Percentiles rank a stretch among this genome's conserved stretches.
Evolutionary conservation across 1,284 basidiomycete genomes (phyloP).

Genomic region (Ustilago shanxiensis): DNA sequence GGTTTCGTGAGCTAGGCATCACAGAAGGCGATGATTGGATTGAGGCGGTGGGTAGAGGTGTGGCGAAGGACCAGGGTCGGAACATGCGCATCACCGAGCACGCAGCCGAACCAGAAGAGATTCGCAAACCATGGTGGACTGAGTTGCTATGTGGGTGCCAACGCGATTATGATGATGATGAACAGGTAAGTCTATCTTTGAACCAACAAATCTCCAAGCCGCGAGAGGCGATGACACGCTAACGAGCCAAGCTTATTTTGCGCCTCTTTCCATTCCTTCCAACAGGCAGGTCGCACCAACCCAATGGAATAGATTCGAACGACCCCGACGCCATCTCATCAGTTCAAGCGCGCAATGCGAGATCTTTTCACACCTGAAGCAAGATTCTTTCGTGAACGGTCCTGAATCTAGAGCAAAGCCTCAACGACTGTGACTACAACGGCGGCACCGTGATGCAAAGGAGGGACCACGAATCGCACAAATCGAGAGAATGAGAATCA

Average conservation of each 20-base stretch:
- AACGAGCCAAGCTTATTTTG: not conserved
- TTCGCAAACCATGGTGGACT: constrained; percentile 54
- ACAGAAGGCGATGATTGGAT: constrained; percentile 47
- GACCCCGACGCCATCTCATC: not conserved
- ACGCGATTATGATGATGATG: constrained; percentile 52
- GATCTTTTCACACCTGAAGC: not conserved
- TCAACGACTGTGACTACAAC: not conserved
- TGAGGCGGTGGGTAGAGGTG: constrained; percentile 18
- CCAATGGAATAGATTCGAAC: constrained; percentile 43
- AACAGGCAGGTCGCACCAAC: constrained; percentile 49
- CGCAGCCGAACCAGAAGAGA: constrained; percentile 16
- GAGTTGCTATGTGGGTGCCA: constrained; percentile 55
- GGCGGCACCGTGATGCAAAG: not conserved
- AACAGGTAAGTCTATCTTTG: constrained; percentile 43
- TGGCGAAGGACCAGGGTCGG: constrained; percentile 1
- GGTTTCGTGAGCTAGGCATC: constrained; percentile 52
- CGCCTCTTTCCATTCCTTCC: not conserved
- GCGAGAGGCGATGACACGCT: not conserved
- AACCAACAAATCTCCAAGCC: not conserved
- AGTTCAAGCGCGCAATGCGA: not conserved
- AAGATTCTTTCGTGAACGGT: not conserved
- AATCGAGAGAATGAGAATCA: not conserved
- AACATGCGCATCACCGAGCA: constrained; percentile 22
- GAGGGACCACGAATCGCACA: not conserved
- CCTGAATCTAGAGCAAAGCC: not conserved